phyloP scores from a whole-genome alignment of 352 stramenopile species.

The Phytophthora megakarya region DNA sequence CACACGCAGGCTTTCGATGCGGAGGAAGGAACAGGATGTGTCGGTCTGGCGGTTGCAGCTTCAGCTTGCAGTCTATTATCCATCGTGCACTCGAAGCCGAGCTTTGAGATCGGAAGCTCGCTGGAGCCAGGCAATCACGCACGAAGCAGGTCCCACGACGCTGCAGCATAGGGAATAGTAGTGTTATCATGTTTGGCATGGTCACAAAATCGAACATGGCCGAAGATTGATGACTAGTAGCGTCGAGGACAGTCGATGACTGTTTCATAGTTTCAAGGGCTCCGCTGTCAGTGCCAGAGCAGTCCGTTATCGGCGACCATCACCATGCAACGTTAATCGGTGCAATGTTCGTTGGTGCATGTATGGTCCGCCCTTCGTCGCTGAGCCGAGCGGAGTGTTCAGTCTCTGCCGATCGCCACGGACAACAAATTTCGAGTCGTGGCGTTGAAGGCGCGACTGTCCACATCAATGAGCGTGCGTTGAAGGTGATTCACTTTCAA shows the following conservation, averaged over 20 bases:
- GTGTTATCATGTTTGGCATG: background rate
- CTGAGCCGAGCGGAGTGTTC: conserved; percentile 18
- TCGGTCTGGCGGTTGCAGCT: background rate
- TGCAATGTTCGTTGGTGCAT: background rate
- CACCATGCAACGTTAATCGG: conserved; percentile 1
- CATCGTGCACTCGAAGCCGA: conserved; percentile 1
- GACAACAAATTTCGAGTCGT: conserved; percentile 29
- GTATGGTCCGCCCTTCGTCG: conserved; percentile 21
- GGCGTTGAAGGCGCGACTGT: conserved; percentile 17
- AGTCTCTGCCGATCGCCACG: conserved; percentile 2
- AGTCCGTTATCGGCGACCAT: conserved; percentile 10
- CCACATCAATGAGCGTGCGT: background rate
- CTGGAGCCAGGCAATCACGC: conserved; percentile 21
- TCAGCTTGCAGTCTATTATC: conserved; percentile 1
- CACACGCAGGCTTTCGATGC: background rate
- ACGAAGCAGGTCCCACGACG: conserved; percentile 22
- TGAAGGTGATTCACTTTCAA: background rate
- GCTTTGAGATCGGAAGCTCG: conserved; percentile 12
- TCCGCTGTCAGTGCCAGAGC: background rate
- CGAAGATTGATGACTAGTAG: too few species aligned
- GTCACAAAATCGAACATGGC: conserved; percentile 18
- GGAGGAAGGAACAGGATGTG: conserved; percentile 2
- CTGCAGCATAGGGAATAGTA: conserved; percentile 23
- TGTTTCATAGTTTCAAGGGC: background rate
- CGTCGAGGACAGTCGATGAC: background rate